phyloP scores from a whole-genome alignment of 441 rosid species.

The Croton laevigatus region DNA sequence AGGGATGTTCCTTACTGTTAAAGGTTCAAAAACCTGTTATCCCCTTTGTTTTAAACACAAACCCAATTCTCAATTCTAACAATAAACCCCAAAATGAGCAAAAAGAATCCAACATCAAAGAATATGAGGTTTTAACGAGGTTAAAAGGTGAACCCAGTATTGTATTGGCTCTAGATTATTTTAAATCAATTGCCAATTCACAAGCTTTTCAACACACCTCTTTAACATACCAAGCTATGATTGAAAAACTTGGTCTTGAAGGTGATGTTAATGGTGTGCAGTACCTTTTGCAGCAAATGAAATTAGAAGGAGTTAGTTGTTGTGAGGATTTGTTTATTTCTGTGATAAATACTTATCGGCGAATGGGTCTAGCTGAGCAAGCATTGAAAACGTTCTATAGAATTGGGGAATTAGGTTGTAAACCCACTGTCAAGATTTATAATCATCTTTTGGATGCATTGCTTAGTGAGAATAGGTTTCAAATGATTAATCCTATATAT shows the following conservation, averaged over 20 bases:
- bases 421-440: conserved; percentile 77
- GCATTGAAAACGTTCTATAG: conserved; percentile 82
- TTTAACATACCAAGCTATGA: conserved; percentile 59
- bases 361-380: conserved; percentile 56
- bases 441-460: conserved; percentile 79
- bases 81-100: conserved; percentile 26
- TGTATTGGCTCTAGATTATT: conserved; percentile 49
- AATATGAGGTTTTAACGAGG: conserved; percentile 47
- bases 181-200: conserved; percentile 64
- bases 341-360: conserved; percentile 51
- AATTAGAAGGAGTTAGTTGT: conserved; percentile 70
- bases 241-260: conserved; percentile 51
- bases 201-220: conserved; percentile 66
- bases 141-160: conserved; percentile 49
- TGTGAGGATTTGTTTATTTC: conserved; percentile 59
- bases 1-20: conserved; percentile 58
- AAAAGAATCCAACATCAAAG: conserved; percentile 30
- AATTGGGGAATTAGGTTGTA: conserved; percentile 75
- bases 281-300: conserved; percentile 89
- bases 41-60: conserved; percentile 55
- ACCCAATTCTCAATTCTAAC: conserved; percentile 32
- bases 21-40: conserved; percentile 54
- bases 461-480: conserved; percentile 69
- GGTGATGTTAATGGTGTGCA: conserved; percentile 58
- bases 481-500: conserved; percentile 62